These are phyloP conservation scores for Avena eriantha DNA, from an alignment of 176 grass and related monocot genomes.

Conservation along the genomic window DNA sequence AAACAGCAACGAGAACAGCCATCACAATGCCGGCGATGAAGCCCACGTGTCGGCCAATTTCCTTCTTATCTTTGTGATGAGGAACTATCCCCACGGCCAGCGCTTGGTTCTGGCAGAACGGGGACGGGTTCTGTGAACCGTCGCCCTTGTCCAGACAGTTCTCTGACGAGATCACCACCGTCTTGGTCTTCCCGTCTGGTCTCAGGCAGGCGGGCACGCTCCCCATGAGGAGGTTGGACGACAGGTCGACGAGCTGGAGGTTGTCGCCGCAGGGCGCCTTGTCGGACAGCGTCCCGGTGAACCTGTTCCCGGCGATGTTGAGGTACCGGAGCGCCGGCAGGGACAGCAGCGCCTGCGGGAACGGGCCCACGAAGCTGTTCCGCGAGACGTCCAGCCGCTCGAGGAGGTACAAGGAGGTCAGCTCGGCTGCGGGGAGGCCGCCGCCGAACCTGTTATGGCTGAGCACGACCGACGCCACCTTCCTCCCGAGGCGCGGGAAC, in stretches of 20 bases:
- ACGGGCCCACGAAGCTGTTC: constrained; percentile 83
- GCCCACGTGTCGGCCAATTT: constrained; percentile 11
- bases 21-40: constrained; percentile 48
- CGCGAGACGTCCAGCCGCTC: constrained; percentile 77
- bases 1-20: constrained; percentile 46
- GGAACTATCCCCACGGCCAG: constrained; percentile 82
- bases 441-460: constrained; percentile 71
- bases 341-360: constrained; percentile 66
- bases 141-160: constrained; percentile 66
- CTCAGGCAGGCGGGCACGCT: constrained; percentile 67
- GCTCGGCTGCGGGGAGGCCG: constrained; percentile 54
- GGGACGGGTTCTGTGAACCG: constrained; percentile 62
- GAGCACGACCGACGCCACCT: constrained; percentile 73
- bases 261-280: constrained; percentile 67
- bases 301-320: constrained; percentile 75
- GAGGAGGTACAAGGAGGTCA: constrained; percentile 64
- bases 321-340: constrained; percentile 76
- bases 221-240: constrained; percentile 78
- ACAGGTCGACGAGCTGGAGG: constrained; percentile 80
- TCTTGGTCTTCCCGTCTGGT: constrained; percentile 39
- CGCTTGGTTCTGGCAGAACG: constrained; percentile 89
- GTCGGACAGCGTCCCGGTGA: constrained; percentile 80
- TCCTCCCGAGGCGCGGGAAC: constrained; percentile 78
- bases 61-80: constrained; percentile 45
- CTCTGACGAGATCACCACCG: constrained; percentile 50